Evolutionary conservation across 2,329 filamentous ascomycete genomes (phyloP), one percentile per base, ranked within the genome.

Genomic region (Diaporthe nobilis): DNA sequence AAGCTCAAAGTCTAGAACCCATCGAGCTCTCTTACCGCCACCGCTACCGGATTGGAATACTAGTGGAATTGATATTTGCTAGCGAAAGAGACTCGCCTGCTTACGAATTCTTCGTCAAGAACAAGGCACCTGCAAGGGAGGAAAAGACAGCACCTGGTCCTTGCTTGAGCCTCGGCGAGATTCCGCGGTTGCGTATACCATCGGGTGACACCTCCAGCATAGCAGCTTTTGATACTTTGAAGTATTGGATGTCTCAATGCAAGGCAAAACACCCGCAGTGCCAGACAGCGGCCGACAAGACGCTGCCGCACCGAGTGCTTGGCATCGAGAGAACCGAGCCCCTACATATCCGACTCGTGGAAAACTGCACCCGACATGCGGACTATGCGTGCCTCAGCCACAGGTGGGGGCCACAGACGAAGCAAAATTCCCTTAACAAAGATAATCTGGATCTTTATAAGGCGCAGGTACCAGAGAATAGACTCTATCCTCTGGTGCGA

Each of bases 301-400:
- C 15, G 20, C 25, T 72, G 3, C 47, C 70, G 3, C 39, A 47
- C 25, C 70, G 70, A 60, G n/a, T 72, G 17, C 37, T 61, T 6
- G 57, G 51, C 3, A 72, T 61, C 20, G 20, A 72, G 55, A 25
- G 9, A 22, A 25, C 51, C 20, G 8, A 61, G 9, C 34, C 70
- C 4, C n/a, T 61, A 12, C 15, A 10, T 3, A 10, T 72, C 17
- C 70, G 70, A 42, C 4, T 72, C 4, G 17, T 47, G 4, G 53
- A 60, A 8, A 37, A 60, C 31, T 22, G 57, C 53, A 8, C 39
- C 9, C 44, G 8, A 7, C 3, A 0, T 3, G 51, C 37, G 25
- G 25, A 25, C 7, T 72, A 61, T 6, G 70, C 55, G 12, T 72
- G 70, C 15, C 70, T 72, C 2, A 72, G 53, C 28, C 44, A 60